phyloP scores from a whole-genome alignment of 805 yeast genomes.

The Isabelozyma pseudorhagii region DNA sequence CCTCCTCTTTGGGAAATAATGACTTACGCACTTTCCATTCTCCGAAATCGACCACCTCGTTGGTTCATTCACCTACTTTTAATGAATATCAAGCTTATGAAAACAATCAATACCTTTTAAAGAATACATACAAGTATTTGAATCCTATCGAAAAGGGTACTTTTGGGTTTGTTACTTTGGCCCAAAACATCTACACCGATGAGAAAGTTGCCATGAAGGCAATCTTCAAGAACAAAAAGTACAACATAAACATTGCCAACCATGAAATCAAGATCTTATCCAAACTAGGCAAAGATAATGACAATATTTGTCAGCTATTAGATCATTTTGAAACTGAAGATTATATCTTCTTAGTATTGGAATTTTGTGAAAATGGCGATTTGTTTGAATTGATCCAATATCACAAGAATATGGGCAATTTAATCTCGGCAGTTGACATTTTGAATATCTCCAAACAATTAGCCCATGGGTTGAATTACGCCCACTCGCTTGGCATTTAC shows the following conservation, averaged over 20 bases:
- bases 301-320: conserved; percentile 55
- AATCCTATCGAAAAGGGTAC: conserved; percentile 54
- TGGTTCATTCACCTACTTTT: background rate
- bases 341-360: conserved; percentile 57
- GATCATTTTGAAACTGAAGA: conserved; percentile 55
- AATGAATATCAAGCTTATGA: conserved; percentile 11
- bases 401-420: background rate
- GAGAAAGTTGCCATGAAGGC: conserved; percentile 52
- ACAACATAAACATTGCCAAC: conserved; percentile 44
- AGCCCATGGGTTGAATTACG: conserved; percentile 46
- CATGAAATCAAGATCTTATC: conserved; percentile 49
- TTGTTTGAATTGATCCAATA: conserved; percentile 54
- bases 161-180: conserved; percentile 59
- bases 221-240: conserved; percentile 43
- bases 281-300: conserved; percentile 40
- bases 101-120: conserved; percentile 10
- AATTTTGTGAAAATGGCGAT: conserved; percentile 66
- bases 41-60: background rate
- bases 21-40: background rate
- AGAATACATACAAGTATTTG: conserved; percentile 40
- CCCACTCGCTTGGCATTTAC: conserved; percentile 58
- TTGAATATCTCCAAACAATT: conserved; percentile 48
- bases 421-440: conserved; percentile 20
- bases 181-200: conserved; percentile 33
- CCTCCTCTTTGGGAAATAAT: background rate